Conservation (phyloP, 495 filamentous ascomycete genomes). For the Evernia prunastri region DNA sequence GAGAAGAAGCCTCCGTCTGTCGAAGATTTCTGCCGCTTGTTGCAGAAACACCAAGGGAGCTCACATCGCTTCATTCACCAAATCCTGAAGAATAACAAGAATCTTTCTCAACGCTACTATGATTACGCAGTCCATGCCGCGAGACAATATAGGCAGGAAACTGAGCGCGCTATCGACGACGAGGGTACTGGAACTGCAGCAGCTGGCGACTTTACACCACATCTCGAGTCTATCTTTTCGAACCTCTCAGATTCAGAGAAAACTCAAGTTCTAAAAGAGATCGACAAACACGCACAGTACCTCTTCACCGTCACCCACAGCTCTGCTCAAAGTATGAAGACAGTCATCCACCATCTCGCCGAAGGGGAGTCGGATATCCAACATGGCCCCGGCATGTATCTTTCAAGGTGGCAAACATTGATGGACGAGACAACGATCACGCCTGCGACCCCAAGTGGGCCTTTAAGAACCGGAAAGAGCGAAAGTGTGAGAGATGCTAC, state of each 20-base stretch:
- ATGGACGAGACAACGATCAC: slow-evolving; percentile 55
- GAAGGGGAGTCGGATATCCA: slow-evolving; percentile 24
- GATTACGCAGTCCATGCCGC: slow-evolving; percentile 38
- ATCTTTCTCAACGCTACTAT: slow-evolving; percentile 46
- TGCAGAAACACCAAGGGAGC: slow-evolving; percentile 47
- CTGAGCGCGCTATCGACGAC: neutral
- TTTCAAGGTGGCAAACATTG: slow-evolving; percentile 56
- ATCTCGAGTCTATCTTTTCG: slow-evolving; percentile 42
- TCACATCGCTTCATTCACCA: slow-evolving; percentile 58
- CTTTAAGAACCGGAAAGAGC: slow-evolving; percentile 44
- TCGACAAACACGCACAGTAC: slow-evolving; percentile 50
- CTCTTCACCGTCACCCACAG: slow-evolving; percentile 41
- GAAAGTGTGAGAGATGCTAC: slow-evolving; percentile 43
- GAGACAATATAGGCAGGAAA: slow-evolving; percentile 34
- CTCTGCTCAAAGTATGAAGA: slow-evolving; percentile 42
- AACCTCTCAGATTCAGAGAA: slow-evolving; percentile 37
- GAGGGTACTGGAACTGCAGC: slow-evolving; percentile 20
- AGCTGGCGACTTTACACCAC: slow-evolving; percentile 39
- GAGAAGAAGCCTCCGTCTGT: slow-evolving; percentile 41
- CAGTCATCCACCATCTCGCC: slow-evolving; percentile 25
- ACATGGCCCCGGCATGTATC: slow-evolving; percentile 56
- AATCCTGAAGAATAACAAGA: slow-evolving; percentile 53
- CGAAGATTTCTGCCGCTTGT: slow-evolving; percentile 53
- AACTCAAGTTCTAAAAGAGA: slow-evolving; percentile 31
- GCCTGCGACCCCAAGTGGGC: slow-evolving; percentile 40